Evolutionary conservation across 768 basidiomycete species (phyloP).

Genomic region (Lactarius sp.): DNA sequence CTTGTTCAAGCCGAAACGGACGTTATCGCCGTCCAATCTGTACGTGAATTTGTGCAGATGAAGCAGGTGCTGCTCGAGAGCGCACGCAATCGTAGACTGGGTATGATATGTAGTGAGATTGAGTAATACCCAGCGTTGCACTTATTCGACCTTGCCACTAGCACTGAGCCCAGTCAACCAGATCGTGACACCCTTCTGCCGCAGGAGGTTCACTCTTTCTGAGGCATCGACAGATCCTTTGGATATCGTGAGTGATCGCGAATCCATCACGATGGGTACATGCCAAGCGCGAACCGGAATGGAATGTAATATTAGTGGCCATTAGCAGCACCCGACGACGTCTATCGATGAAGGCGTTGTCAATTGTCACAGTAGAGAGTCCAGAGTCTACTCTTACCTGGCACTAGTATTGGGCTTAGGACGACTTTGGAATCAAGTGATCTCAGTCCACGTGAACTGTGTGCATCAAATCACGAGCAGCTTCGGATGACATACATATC

Average conservation of each 20-base stretch:
- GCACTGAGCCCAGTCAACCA: slow-evolving; percentile 97
- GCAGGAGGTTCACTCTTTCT: slow-evolving; percentile 14
- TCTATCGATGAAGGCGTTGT: not conserved
- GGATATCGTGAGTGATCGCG: slow-evolving; percentile 5
- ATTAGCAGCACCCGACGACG: slow-evolving; percentile 24
- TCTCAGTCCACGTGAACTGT: not conserved
- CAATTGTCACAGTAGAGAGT: not conserved
- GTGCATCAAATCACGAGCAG: not conserved
- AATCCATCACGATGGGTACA: not conserved
- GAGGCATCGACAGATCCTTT: slow-evolving; percentile 18
- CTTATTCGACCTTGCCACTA: slow-evolving; percentile 73
- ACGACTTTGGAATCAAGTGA: not conserved
- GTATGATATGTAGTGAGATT: slow-evolving; percentile 1
- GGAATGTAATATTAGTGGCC: slow-evolving; percentile 42
- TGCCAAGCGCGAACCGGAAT: slow-evolving; percentile 12
- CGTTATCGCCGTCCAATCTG: slow-evolving; percentile 92
- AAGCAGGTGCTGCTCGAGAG: slow-evolving; percentile 91
- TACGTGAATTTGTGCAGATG: slow-evolving; percentile 83
- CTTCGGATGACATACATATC: slow-evolving; percentile 12
- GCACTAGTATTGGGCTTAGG: no score
- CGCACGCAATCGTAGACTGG: slow-evolving; percentile 95
- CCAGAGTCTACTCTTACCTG: no score
- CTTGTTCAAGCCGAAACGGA: slow-evolving; percentile 95
- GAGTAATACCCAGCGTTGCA: not conserved
- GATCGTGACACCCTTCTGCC: slow-evolving; percentile 21